Base-by-base conservation (phyloP, 257 asterid species). In the Ehretia macrophylla region DNA sequence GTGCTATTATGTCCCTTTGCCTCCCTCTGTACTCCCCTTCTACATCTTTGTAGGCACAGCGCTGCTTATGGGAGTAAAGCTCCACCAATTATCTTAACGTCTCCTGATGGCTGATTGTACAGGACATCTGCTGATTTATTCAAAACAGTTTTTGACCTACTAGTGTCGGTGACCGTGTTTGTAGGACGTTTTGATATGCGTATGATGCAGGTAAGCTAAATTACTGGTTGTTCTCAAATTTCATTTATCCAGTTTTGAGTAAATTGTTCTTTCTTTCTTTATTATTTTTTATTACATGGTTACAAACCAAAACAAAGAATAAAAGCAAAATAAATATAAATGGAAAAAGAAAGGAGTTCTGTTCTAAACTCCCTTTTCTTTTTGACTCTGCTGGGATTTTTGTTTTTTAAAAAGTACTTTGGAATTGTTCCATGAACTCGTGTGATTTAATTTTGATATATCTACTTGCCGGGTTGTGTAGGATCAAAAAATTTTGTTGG, bases 161-260 rank as follows among this genome's bases (percentile, higher is more conserved):
- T 93, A 74, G 99, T 93, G 39, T 93, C 99, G 11, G 97, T 93
- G 45, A 89, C 99, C 22, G 85, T 93, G 51, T 93, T 93, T 77
- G 99, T 93, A 67, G 99, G 99, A n/a, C 99, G 99, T 65, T 93
- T 93, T 72, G 99, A 93, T 86, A 93, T 93, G 97, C 97, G 99
- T 42, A 89, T 89, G 96, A 84, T 93, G 99, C 97, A 93, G 96
- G 99, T 92, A 79, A 14, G 17, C 5, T 51, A 52, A 45, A 63
- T 12, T 47, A 62, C n/a, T n/a, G 60, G 59, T 56, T 17, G 32
- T 23, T 32, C 9, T 42, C 14, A n/a, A 4, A 9, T n/a, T n/a
- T 49, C 20, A 8, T 8, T 1, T 49, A 8, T 8, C 54, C 10
- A 16, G 4, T 46, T 18, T 46, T 14, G 8, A 1, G n/a, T 12